phyloP scores from a whole-genome alignment of 768 basidiomycete species.

The Scleroderma bovista region DNA sequence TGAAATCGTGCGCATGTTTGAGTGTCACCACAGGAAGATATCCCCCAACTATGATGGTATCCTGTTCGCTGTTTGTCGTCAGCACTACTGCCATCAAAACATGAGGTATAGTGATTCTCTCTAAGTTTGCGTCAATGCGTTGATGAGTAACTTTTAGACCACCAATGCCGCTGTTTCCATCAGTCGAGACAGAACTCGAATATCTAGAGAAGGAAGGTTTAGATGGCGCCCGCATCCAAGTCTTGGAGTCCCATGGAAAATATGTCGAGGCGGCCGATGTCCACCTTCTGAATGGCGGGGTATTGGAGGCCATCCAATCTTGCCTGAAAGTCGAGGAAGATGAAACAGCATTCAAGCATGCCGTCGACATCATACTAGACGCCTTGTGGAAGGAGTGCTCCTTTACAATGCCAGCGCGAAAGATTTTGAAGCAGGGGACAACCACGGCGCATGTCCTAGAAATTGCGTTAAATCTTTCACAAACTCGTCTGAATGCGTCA shows the following conservation, averaged over 20 bases:
- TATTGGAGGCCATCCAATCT: conserved; percentile 40
- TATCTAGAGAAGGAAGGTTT: conserved; percentile 53
- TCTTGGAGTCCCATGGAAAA: conserved; percentile 41
- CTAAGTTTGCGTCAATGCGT: background rate
- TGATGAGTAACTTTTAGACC: conserved; percentile 28
- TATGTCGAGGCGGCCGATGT: conserved; percentile 47
- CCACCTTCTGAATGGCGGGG: conserved; percentile 42
- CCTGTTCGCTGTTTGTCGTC: background rate
- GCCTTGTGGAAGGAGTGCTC: conserved; percentile 43
- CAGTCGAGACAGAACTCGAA: conserved; percentile 46
- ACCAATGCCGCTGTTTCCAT: conserved; percentile 44
- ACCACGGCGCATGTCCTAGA: conserved; percentile 1
- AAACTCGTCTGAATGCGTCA: conserved; percentile 5
- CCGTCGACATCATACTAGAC: conserved; percentile 34
- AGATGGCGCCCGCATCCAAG: conserved; percentile 39
- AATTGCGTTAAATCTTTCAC: conserved; percentile 23
- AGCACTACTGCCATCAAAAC: background rate
- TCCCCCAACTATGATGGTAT: no score
- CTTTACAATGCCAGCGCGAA: conserved; percentile 24
- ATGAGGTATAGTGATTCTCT: background rate
- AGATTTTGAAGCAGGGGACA: conserved; percentile 4
- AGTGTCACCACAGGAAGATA: background rate
- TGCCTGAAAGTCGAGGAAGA: conserved; percentile 33
- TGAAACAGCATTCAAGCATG: conserved; percentile 28
- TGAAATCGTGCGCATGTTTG: conserved; percentile 40